Evolutionary conservation across 805 yeast genomes (phyloP).

Genomic region (Teunomyces pallodes): DNA sequence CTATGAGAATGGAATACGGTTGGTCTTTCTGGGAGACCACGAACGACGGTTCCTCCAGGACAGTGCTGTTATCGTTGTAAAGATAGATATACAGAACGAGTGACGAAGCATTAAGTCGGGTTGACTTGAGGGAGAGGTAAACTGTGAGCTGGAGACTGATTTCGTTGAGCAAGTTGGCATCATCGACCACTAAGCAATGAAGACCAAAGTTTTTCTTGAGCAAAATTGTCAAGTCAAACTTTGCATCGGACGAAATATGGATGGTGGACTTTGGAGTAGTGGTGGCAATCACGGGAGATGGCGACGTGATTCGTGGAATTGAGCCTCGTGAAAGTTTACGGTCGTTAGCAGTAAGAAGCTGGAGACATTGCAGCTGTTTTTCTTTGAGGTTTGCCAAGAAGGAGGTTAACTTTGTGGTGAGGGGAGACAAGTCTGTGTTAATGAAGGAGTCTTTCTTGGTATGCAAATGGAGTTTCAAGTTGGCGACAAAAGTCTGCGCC

Average conservation of each 20-base stretch:
- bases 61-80: conserved; percentile 8
- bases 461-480: conserved; percentile 33
- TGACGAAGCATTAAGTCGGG: conserved; percentile 6
- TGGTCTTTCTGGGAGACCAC: conserved; percentile 27
- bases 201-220: conserved; percentile 38
- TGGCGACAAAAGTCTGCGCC: conserved; percentile 21
- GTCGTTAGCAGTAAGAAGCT: not conserved
- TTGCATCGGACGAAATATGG: conserved; percentile 10
- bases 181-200: conserved; percentile 33
- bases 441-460: conserved; percentile 55
- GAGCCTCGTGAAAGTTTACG: conserved; percentile 1
- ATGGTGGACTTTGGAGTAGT: not conserved
- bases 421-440: conserved; percentile 55
- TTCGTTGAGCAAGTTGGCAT: conserved; percentile 32
- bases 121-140: conserved; percentile 26
- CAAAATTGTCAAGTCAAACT: conserved; percentile 31
- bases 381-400: conserved; percentile 17
- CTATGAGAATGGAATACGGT: conserved; percentile 29
- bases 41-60: conserved; percentile 24
- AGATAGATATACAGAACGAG: conserved; percentile 24
- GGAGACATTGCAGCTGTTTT: conserved; percentile 6
- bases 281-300: not conserved
- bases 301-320: not conserved
- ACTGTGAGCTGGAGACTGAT: conserved; percentile 33
- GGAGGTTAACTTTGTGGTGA: conserved; percentile 61